Percentiles rank a stretch among this genome's conserved stretches.
These are phyloP conservation scores for Cladobotryum protrusum DNA, from an alignment of 2,329 filamentous ascomycete genomes.

Conservation along the genomic window DNA sequence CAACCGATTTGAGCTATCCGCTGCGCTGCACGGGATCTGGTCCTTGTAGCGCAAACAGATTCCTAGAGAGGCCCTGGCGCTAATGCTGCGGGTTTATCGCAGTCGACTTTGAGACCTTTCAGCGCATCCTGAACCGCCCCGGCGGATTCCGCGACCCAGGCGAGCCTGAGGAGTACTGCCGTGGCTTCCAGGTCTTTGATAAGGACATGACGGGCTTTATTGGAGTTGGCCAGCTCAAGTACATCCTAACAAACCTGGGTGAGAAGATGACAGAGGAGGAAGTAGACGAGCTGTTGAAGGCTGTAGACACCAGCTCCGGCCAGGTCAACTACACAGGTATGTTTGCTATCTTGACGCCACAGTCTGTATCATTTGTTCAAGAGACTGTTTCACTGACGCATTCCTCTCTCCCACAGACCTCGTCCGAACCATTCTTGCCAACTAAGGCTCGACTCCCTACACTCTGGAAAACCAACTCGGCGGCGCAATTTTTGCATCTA, in stretches of 20 bases:
- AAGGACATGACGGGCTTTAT: conserved; percentile 99
- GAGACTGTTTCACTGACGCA: not conserved
- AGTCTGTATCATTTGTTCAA: no score
- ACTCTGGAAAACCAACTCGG: conserved; percentile 7
- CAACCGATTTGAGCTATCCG: not conserved
- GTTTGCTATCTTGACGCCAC: conserved; percentile 23
- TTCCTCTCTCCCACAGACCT: conserved; percentile 51
- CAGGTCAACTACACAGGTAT: conserved; percentile 96
- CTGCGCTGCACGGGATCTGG: not conserved
- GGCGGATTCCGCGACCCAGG: conserved; percentile 97
- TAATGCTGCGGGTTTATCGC: conserved; percentile 9
- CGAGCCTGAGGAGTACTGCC: conserved; percentile 96
- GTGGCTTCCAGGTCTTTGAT: conserved; percentile 98
- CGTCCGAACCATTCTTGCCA: conserved; percentile 79
- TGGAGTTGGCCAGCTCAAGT: conserved; percentile 94
- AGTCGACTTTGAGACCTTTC: conserved; percentile 99
- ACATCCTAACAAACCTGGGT: conserved; percentile 94
- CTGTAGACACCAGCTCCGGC: conserved; percentile 89
- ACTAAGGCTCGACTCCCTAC: conserved; percentile 41
- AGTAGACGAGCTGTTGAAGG: conserved; percentile 97
- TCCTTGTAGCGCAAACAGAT: not conserved
- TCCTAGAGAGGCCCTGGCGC: not conserved
- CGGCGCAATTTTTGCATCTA: conserved; percentile 26
- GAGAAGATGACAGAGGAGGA: conserved; percentile 99
- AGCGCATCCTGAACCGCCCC: conserved; percentile 92